Base-by-base conservation (phyloP, 2,329 filamentous ascomycete genomes). In the Basipetospora chlamydospora region DNA sequence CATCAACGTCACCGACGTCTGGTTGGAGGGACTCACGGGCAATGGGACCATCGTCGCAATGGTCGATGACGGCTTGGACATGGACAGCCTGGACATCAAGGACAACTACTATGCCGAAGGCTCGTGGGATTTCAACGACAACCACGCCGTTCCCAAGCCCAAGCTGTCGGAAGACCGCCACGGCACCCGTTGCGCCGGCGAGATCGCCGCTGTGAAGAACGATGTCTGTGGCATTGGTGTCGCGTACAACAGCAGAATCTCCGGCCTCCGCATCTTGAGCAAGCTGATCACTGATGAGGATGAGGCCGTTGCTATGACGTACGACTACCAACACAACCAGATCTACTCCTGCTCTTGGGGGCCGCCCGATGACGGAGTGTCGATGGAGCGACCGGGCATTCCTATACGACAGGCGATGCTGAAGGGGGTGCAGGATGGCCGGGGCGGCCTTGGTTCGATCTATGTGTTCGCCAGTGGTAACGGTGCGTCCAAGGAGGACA, bases 281-380 rank as follows among this genome's bases (percentile, higher is more conserved):
- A 88, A 86, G 50, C 64, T 83, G 33, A 95, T 98, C 44, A 80
- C 78, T 35, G 90, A 98, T 53, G 78, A 82, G 20, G 90, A 98
- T 50, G 90, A 98, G 58, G 87, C 90, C 17, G 66, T 80, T 21
- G 84, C 90, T 16, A 77, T 98, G 67, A 95, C 93, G 57, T 96
- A 88, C 61, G 81, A 80, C 43, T 90, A 76, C 49, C 77, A 95
- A 49, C 66, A 88, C 42, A 98, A 95, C 53, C 76, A 95, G 41
- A 96, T 98, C 41, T 98, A 95, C 60, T 98, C 90, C 1, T 98
- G 90, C 61, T 98, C 90, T 0, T 98, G 90, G 90, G 90, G 90
- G 1, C 90, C 90, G 7, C 84, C 86, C 0, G 90, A 98, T 49
- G 87, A 96, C 53, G 90, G 90, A 31, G 67, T 69, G 42, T 86